Evolutionary conservation across 495 filamentous ascomycete genomes (phyloP).

Genomic region (Cladorrhinum samala): DNA sequence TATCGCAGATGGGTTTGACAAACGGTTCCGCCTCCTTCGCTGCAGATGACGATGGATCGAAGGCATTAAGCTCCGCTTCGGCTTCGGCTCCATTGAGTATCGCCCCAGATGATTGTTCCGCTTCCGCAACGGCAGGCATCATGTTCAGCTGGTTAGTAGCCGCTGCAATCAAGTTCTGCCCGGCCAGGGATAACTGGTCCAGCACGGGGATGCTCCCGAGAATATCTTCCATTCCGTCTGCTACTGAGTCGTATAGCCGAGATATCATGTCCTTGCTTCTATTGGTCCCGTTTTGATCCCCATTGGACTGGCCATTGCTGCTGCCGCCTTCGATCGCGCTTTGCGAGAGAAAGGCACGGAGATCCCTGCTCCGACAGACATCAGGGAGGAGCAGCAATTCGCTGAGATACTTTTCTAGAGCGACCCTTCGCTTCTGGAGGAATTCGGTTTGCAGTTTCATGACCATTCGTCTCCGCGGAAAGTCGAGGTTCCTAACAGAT

Average conservation of each 20-base stretch:
- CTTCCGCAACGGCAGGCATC: slow-evolving; percentile 41
- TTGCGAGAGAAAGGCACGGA: slow-evolving; percentile 91
- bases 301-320: slow-evolving; percentile 36
- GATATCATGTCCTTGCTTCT: slow-evolving; percentile 75
- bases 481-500: slow-evolving; percentile 81
- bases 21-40: slow-evolving; percentile 79
- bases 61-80: slow-evolving; percentile 89
- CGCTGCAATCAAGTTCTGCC: slow-evolving; percentile 86
- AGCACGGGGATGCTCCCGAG: slow-evolving; percentile 89
- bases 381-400: slow-evolving; percentile 81
- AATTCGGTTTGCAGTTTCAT: slow-evolving; percentile 97
- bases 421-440: slow-evolving; percentile 75
- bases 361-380: slow-evolving; percentile 86
- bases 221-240: slow-evolving; percentile 98
- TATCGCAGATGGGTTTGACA: slow-evolving; percentile 95
- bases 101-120: slow-evolving; percentile 32
- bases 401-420: slow-evolving; percentile 79
- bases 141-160: slow-evolving; percentile 69
- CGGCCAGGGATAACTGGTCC: slow-evolving; percentile 87
- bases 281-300: slow-evolving; percentile 46
- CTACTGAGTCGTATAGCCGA: slow-evolving; percentile 89
- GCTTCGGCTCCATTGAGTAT: slow-evolving; percentile 73
- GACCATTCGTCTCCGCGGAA: slow-evolving; percentile 84
- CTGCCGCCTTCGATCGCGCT: slow-evolving; percentile 57
- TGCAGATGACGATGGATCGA: slow-evolving; percentile 46